Percentiles rank a stretch among this genome's conserved stretches.
Conservation (phyloP, 139 green algal genomes). For the Mesostigma viride region DNA sequence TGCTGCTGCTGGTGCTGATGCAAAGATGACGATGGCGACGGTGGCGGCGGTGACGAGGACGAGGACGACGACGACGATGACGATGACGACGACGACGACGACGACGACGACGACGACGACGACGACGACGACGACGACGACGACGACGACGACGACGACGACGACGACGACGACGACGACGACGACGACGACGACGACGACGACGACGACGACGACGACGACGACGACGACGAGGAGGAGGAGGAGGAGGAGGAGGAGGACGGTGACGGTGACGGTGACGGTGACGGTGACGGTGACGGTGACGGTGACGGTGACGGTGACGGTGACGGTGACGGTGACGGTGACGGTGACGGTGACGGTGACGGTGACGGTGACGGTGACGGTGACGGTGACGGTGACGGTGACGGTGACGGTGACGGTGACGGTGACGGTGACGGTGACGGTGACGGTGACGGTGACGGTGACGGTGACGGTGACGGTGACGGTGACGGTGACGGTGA, state of each 20-base stretch:
- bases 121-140: neutral
- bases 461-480: neutral
- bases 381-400: neutral
- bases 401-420: neutral
- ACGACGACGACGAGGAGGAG: too few species aligned
- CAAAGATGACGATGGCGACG: neutral
- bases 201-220: too few species aligned
- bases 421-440: neutral
- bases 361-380: neutral
- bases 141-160: neutral
- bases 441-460: neutral
- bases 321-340: neutral
- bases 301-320: neutral
- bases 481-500: neutral
- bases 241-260: too few species aligned
- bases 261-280: too few species aligned
- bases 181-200: too few species aligned
- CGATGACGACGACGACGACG: neutral
- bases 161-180: too few species aligned
- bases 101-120: neutral
- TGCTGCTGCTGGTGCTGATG: too few species aligned
- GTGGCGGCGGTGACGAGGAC: neutral
- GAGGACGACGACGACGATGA: neutral
- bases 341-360: neutral
- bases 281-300: too few species aligned